Evolutionary conservation across 306 rosid species (phyloP).

Genomic region (Sesbania bispinosa): DNA sequence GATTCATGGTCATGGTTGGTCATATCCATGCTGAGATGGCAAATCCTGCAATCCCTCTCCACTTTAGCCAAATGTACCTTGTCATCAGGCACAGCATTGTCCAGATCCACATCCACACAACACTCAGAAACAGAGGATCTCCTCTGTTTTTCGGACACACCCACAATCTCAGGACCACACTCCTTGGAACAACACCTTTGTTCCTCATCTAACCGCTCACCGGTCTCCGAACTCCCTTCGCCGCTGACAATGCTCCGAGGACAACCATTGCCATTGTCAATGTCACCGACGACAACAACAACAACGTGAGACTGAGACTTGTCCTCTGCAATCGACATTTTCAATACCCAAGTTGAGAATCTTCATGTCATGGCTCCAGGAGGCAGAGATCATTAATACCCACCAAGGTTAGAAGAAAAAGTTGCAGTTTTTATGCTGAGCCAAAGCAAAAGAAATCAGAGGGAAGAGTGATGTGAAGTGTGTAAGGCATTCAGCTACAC

Average conservation of each 20-base stretch:
- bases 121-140: constrained; percentile 38
- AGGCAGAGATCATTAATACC: constrained; percentile 34
- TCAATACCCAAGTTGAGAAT: constrained; percentile 34
- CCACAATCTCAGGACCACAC: too few species aligned
- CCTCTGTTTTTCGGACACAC: constrained; percentile 29
- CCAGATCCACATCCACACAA: constrained; percentile 50
- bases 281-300: neutral
- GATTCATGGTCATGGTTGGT: constrained; percentile 44
- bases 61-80: constrained; percentile 44
- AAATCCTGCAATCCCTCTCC: constrained; percentile 63
- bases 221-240: neutral
- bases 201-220: too few species aligned
- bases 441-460: neutral
- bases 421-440: neutral
- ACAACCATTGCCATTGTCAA: constrained; percentile 19
- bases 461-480: neutral
- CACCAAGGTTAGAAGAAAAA: constrained; percentile 19
- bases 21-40: constrained; percentile 54
- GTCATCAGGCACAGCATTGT: constrained; percentile 27
- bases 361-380: constrained; percentile 47
- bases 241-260: constrained; percentile 16
- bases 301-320: constrained; percentile 35
- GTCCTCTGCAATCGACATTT: constrained; percentile 35
- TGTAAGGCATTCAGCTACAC: constrained; percentile 11
- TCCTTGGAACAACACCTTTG: too few species aligned